Evolutionary conservation across 2,329 filamentous ascomycete species (phyloP).

Genomic region (Xylaria sp.): DNA sequence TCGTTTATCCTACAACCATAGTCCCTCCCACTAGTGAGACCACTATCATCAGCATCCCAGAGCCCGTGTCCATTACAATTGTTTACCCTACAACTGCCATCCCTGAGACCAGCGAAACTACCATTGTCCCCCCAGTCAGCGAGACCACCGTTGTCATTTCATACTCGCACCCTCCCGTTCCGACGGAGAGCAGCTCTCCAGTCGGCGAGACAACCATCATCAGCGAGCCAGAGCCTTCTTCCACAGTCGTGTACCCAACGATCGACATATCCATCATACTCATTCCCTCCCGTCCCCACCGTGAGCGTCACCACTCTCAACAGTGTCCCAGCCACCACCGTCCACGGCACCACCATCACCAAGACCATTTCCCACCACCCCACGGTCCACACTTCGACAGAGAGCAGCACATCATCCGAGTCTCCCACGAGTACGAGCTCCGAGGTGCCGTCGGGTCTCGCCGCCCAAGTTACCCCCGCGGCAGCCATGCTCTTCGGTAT

Average conservation of each 20-base stretch:
- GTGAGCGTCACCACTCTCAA: constrained; percentile 15
- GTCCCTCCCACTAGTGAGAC: not conserved
- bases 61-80: not conserved
- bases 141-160: not conserved
- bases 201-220: constrained; percentile 41
- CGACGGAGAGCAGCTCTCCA: constrained; percentile 2
- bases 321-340: constrained; percentile 34
- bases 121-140: not conserved
- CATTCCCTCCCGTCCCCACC: not conserved
- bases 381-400: not conserved
- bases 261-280: constrained; percentile 3
- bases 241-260: not conserved
- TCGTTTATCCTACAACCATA: constrained; percentile 2
- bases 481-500: constrained; percentile 38
- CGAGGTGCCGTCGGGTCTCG: constrained; percentile 23
- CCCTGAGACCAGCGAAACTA: not conserved
- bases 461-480: constrained; percentile 26
- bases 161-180: not conserved
- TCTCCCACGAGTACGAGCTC: constrained; percentile 4
- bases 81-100: not conserved
- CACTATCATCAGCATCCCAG: not conserved
- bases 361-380: not conserved
- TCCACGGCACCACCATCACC: constrained; percentile 2
- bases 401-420: not conserved
- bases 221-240: constrained; percentile 27